Conservation (phyloP, 352 stramenopile species). For the Saprolegnia parasitica region DNA sequence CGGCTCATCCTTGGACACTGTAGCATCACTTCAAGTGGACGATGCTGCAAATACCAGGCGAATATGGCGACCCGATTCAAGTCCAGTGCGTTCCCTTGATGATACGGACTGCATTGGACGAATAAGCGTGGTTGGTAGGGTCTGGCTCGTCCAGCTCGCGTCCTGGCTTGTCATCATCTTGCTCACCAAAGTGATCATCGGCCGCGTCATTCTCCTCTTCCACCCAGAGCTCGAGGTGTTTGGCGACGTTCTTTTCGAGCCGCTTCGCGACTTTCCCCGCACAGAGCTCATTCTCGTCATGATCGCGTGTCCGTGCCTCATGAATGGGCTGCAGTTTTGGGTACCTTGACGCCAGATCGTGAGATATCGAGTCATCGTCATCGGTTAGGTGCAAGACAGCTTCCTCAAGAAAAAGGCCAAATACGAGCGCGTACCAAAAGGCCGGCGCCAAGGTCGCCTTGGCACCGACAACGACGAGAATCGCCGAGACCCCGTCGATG, state of each 20-base stretch:
- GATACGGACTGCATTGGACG: no score
- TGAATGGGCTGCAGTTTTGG: constrained; percentile 89
- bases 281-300: constrained; percentile 80
- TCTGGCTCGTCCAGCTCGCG: constrained; percentile 58
- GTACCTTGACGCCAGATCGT: constrained; percentile 16
- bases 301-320: constrained; percentile 83
- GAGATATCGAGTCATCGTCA: not conserved
- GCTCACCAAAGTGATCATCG: constrained; percentile 68
- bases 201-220: constrained; percentile 54
- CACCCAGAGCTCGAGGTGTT: constrained; percentile 53
- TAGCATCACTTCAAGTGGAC: constrained; percentile 56
- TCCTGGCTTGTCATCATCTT: constrained; percentile 63
- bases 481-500: not conserved
- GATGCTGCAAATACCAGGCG: constrained; percentile 52
- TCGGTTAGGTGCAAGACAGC: constrained; percentile 62
- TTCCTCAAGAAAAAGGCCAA: constrained; percentile 74
- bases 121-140: constrained; percentile 13
- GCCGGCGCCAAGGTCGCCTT: no score
- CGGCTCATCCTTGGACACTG: constrained; percentile 4
- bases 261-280: constrained; percentile 54
- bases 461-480: not conserved
- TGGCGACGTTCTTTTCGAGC: constrained; percentile 58
- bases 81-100: constrained; percentile 1
- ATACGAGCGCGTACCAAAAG: constrained; percentile 21
- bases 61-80: constrained; percentile 50